phyloP scores from a whole-genome alignment of 441 rosid genomes.

The Hura crepitans region DNA sequence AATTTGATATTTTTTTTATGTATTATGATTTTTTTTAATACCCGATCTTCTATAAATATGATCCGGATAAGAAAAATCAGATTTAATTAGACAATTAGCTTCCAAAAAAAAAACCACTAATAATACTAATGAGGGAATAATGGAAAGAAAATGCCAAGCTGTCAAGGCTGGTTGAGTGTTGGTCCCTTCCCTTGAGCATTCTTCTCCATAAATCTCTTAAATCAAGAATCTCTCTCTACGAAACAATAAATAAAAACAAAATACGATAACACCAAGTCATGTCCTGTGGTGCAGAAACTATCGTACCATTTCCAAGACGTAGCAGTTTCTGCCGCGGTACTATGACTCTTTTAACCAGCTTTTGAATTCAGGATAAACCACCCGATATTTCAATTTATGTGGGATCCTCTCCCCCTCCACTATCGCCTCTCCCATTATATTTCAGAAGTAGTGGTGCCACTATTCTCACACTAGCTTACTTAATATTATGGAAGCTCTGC shows the following conservation, averaged over 20 bases:
- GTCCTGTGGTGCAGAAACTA: slow-evolving; percentile 32
- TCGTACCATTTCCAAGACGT: slow-evolving; percentile 27
- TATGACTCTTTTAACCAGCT: too few relatives aligned
- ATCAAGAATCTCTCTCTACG: slow-evolving; percentile 13
- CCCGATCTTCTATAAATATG: too few relatives aligned
- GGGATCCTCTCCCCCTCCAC: too few relatives aligned
- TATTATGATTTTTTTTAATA: too few relatives aligned
- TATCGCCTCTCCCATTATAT: background rate
- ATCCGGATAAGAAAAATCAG: too few relatives aligned
- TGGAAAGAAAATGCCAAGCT: slow-evolving; percentile 19
- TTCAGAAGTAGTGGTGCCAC: too few relatives aligned
- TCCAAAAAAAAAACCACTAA: too few relatives aligned
- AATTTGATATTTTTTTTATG: too few relatives aligned
- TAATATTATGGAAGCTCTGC: slow-evolving; percentile 51
- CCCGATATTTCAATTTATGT: too few relatives aligned
- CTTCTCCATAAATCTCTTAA: slow-evolving; percentile 20
- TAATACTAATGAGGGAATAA: background rate
- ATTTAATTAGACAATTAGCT: too few relatives aligned
- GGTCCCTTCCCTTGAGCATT: slow-evolving; percentile 15
- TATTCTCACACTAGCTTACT: too few relatives aligned
- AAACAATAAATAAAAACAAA: background rate
- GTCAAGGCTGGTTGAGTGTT: slow-evolving; percentile 8
- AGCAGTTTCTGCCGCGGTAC: slow-evolving; percentile 12
- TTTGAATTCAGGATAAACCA: background rate
- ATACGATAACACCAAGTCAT: background rate